Conservation (phyloP, 73 alveolate genomes). For the Paramecium tetraurelia region DNA sequence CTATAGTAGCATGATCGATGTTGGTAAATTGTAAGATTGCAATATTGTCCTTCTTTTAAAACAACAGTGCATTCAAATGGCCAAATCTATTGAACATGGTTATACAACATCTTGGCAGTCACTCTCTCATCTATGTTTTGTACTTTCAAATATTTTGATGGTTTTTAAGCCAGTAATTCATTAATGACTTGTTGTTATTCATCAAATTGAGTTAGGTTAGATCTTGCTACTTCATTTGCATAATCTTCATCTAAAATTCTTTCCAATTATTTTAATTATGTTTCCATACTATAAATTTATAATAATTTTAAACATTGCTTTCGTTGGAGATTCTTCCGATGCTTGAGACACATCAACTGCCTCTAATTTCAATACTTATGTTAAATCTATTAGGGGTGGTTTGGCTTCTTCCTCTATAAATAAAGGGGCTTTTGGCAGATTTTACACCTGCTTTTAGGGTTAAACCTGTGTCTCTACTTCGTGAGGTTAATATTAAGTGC, state of each 20-base stretch:
- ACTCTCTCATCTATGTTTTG: constrained; percentile 34
- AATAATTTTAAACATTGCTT: neutral
- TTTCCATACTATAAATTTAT: neutral
- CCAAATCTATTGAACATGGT: constrained; percentile 39
- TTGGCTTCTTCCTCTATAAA: neutral
- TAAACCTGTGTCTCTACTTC: neutral
- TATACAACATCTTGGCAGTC: constrained; percentile 1
- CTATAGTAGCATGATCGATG: neutral
- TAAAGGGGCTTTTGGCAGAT: neutral
- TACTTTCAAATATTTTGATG: neutral
- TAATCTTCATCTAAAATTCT: constrained; percentile 18
- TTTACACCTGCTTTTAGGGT: neutral
- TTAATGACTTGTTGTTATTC: neutral
- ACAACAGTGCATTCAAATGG: neutral
- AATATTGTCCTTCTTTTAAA: neutral
- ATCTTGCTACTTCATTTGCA: constrained; percentile 9
- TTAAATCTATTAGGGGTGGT: neutral
- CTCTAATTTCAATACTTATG: neutral
- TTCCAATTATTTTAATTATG: constrained; percentile 5
- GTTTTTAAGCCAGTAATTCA: neutral
- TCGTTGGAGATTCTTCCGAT: neutral
- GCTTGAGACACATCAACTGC: neutral
- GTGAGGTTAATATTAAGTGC: neutral
- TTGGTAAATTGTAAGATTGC: neutral
- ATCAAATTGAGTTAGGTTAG: neutral